These are phyloP conservation scores for Penicillium nordicum DNA, from an alignment of 2,329 filamentous ascomycete genomes.

Conservation along the genomic window DNA sequence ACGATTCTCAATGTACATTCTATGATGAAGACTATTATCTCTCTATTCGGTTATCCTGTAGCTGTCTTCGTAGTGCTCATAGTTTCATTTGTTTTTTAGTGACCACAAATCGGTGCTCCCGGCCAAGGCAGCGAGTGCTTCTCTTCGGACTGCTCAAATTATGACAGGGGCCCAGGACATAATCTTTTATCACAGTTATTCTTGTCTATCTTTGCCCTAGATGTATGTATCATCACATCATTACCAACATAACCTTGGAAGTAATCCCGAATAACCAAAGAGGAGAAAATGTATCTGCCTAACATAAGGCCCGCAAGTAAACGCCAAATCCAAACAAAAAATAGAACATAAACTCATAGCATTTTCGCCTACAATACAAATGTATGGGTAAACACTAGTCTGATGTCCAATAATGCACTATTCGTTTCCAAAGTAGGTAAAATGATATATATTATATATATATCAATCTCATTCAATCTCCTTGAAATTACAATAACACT, in stretches of 20 bases:
- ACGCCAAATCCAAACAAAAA: background rate
- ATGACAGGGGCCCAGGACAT: background rate
- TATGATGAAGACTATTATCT: slow-evolving; percentile 5
- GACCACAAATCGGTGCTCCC: background rate
- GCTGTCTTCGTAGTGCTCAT: no score
- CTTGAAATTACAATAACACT: no score
- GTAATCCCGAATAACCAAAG: background rate
- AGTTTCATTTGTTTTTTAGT: no score
- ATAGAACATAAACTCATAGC: background rate
- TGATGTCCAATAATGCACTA: no score
- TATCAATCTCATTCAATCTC: no score
- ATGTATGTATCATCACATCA: background rate
- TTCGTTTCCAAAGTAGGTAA: no score
- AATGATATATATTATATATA: no score
- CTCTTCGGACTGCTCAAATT: background rate
- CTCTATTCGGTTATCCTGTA: background rate
- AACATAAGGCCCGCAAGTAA: background rate
- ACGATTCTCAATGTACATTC: slow-evolving; percentile 20
- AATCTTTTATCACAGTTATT: background rate
- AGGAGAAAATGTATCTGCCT: background rate
- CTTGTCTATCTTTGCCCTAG: background rate
- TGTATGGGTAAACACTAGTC: no score
- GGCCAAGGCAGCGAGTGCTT: background rate
- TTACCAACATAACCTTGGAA: background rate
- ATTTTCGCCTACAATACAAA: no score